Evolutionary conservation across 371 early-diverging fungal genomes (phyloP).

Genomic region (Actinomortierella wolfii): DNA sequence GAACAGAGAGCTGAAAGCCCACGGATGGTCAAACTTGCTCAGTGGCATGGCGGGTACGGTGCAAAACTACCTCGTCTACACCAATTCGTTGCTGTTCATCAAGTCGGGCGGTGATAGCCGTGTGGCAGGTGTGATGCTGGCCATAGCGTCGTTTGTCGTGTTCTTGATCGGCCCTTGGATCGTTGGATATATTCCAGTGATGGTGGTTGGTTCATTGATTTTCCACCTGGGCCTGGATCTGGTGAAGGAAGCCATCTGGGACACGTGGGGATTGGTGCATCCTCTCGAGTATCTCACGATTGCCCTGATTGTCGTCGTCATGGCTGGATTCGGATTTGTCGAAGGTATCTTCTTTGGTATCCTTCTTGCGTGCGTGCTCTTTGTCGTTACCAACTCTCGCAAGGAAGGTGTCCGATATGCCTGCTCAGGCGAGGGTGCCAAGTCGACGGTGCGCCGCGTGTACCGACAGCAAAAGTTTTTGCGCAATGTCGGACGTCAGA

Average conservation of each 20-base stretch:
- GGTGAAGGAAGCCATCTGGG: conserved; percentile 85
- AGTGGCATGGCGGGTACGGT: conserved; percentile 81
- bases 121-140: conserved; percentile 86
- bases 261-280: conserved; percentile 86
- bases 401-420: conserved; percentile 79
- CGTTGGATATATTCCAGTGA: conserved; percentile 89
- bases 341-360: conserved; percentile 95
- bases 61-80: conserved; percentile 89
- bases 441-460: conserved; percentile 87
- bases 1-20: conserved; percentile 93
- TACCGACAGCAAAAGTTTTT: conserved; percentile 89
- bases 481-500: conserved; percentile 82
- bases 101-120: conserved; percentile 89
- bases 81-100: conserved; percentile 91
- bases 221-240: conserved; percentile 95
- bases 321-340: conserved; percentile 91
- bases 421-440: conserved; percentile 78
- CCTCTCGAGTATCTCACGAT: conserved; percentile 90
- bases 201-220: conserved; percentile 92
- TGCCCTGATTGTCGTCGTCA: conserved; percentile 77
- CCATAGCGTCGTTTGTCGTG: conserved; percentile 75
- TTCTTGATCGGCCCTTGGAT: conserved; percentile 86
- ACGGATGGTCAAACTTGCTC: conserved; percentile 87
- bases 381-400: conserved; percentile 86
- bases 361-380: conserved; percentile 91